phyloP scores from a whole-genome alignment of 306 rosid species.

The Rosa persica region DNA sequence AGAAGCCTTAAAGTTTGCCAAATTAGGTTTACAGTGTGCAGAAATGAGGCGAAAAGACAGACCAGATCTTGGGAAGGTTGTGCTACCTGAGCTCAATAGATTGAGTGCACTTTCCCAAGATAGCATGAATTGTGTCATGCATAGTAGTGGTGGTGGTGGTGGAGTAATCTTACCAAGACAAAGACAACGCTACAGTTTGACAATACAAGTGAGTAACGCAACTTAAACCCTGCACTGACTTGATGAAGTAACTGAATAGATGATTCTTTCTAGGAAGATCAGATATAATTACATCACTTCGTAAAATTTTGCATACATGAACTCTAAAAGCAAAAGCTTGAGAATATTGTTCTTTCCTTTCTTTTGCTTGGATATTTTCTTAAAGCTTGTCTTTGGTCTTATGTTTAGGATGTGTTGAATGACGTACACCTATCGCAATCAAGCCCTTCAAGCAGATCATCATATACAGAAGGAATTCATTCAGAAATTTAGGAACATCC shows the following conservation, averaged over 20 bases:
- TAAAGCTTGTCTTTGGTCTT: neutral
- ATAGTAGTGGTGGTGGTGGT: neutral
- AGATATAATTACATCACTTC: neutral
- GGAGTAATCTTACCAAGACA: conserved; percentile 6
- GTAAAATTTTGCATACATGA: neutral
- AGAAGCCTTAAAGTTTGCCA: conserved; percentile 60
- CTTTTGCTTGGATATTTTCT: neutral
- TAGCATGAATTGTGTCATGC: conserved; percentile 31
- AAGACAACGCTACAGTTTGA: conserved; percentile 6
- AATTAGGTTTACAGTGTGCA: conserved; percentile 58
- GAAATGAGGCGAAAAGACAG: conserved; percentile 79
- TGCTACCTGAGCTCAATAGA: conserved; percentile 68
- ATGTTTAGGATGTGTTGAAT: conserved; percentile 38
- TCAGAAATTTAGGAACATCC: neutral
- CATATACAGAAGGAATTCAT: conserved; percentile 12
- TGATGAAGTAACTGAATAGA: neutral
- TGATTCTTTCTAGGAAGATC: neutral
- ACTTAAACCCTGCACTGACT: neutral
- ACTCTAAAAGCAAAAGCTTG: neutral
- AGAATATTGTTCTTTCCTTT: neutral
- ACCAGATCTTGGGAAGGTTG: conserved; percentile 69
- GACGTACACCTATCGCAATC: conserved; percentile 29
- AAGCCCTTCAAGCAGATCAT: conserved; percentile 36
- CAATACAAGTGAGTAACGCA: conserved; percentile 39
- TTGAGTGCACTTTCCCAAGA: conserved; percentile 60